Conservation (phyloP, 345 rosid genomes). For the Hypericum androsaemum region DNA sequence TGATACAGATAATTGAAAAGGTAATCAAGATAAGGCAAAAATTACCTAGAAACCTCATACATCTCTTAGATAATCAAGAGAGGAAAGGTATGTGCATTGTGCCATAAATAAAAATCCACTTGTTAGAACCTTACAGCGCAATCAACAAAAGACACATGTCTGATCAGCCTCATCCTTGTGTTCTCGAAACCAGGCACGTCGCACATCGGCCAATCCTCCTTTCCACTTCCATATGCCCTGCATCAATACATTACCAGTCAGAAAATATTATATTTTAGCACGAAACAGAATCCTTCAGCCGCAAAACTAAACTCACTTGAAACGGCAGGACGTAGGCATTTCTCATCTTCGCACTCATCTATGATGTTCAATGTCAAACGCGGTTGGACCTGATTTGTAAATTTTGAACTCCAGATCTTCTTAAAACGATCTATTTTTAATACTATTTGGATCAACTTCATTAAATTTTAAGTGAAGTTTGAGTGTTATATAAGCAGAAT, state of each 20-base stretch:
- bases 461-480: no score
- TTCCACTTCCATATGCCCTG: constrained; percentile 95
- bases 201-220: constrained; percentile 82
- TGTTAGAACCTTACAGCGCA: constrained; percentile 58
- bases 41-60: no score
- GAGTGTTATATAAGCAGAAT: no score
- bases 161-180: constrained; percentile 69
- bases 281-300: not conserved
- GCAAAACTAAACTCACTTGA: constrained; percentile 64
- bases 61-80: no score
- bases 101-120: not conserved
- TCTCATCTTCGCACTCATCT: constrained; percentile 89
- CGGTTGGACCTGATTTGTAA: no score
- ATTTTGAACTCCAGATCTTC: no score
- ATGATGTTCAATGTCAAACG: no score
- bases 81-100: not conserved
- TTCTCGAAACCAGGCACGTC: constrained; percentile 87
- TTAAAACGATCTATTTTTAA: no score
- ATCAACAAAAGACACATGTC: constrained; percentile 97
- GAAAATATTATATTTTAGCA: not conserved
- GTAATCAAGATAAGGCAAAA: no score
- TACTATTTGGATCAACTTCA: no score
- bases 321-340: constrained; percentile 86
- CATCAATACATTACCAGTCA: constrained; percentile 12
- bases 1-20: no score